These are phyloP conservation scores for Aquanectria penicillioides DNA, from an alignment of 2,329 filamentous ascomycete species.

Conservation along the genomic window DNA sequence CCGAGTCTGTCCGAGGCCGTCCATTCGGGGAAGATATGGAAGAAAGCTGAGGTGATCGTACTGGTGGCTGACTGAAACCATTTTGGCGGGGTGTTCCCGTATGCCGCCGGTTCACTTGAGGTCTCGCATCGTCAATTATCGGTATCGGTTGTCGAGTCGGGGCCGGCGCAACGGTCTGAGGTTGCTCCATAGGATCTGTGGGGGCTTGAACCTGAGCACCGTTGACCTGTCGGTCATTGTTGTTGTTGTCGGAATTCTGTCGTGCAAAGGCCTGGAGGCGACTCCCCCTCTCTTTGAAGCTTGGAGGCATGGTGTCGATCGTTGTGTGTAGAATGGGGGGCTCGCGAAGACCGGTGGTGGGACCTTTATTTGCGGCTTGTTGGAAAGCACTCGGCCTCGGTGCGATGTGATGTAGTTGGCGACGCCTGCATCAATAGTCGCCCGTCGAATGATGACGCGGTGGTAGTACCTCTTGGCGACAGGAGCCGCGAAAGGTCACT, in stretches of 20 bases:
- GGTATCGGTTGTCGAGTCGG: slow-evolving; percentile 44
- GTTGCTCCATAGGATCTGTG: slow-evolving; percentile 33
- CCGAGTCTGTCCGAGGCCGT: slow-evolving; percentile 23
- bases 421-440: neutral
- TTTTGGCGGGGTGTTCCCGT: slow-evolving; percentile 41
- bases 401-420: slow-evolving; percentile 22
- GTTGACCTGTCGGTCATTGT: slow-evolving; percentile 32
- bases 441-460: slow-evolving; percentile 8
- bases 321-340: neutral
- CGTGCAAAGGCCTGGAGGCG: slow-evolving; percentile 47
- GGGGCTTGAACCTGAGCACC: slow-evolving; percentile 31
- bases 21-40: slow-evolving; percentile 33
- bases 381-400: slow-evolving; percentile 18
- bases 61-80: slow-evolving; percentile 36
- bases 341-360: neutral
- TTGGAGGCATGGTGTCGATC: slow-evolving; percentile 42
- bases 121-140: slow-evolving; percentile 46
- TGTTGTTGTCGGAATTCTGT: slow-evolving; percentile 36
- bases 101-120: slow-evolving; percentile 47
- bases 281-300: slow-evolving; percentile 44
- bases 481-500: slow-evolving; percentile 6
- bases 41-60: slow-evolving; percentile 33
- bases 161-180: slow-evolving; percentile 22
- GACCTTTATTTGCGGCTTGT: slow-evolving; percentile 12
- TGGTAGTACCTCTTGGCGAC: slow-evolving; percentile 20